These are phyloP conservation scores for Suillus subluteus DNA, from an alignment of 768 basidiomycete species.

Conservation along the genomic window DNA sequence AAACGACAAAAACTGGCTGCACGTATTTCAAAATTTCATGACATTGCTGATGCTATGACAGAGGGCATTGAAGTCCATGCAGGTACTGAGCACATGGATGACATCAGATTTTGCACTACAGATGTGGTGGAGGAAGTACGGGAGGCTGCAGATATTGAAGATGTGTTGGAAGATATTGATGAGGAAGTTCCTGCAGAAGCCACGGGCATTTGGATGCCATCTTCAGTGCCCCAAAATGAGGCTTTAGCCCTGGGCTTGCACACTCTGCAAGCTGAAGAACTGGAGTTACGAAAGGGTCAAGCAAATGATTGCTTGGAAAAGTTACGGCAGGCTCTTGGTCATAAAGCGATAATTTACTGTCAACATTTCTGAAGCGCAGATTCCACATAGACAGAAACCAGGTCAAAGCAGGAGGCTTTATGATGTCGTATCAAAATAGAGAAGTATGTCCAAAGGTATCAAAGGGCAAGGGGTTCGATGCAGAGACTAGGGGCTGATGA, in stretches of 20 bases:
- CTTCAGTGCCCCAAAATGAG: not conserved
- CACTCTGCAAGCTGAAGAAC: conserved; percentile 1
- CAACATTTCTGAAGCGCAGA: conserved; percentile 7
- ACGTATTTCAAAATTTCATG: not conserved
- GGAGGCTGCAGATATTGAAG: conserved; percentile 3
- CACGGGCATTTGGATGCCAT: conserved; percentile 15
- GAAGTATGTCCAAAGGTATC: conserved; percentile 6
- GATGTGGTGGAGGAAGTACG: not conserved
- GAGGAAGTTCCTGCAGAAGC: conserved; percentile 1
- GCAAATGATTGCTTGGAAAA: conserved; percentile 11
- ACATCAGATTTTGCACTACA: not conserved
- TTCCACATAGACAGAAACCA: conserved; percentile 3
- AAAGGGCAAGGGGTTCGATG: not conserved
- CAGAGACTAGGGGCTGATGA: not conserved
- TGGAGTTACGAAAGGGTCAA: conserved; percentile 4
- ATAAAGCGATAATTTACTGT: conserved; percentile 4
- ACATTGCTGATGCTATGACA: not conserved
- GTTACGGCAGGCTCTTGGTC: conserved; percentile 7
- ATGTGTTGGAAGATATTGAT: not conserved
- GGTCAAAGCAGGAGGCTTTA: conserved; percentile 8
- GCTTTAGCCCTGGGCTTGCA: not conserved
- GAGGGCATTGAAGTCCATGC: not conserved
- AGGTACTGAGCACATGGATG: not conserved
- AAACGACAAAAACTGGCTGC: not conserved
- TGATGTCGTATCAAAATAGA: not conserved